Evolutionary conservation across 805 yeast species (phyloP).

Genomic region (Vanderwaltozyma yarrowii): DNA sequence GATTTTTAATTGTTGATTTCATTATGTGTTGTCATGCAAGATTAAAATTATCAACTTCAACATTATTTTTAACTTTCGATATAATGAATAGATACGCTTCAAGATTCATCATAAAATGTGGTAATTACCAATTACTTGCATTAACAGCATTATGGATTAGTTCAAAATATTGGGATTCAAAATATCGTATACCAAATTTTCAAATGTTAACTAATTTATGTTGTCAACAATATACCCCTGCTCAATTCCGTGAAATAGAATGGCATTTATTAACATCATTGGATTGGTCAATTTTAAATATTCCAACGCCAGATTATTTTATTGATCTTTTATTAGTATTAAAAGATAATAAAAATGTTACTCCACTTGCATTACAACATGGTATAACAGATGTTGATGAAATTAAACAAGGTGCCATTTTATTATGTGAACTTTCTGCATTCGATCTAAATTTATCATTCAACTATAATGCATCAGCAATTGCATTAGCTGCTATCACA

Average conservation of each 20-base stretch:
- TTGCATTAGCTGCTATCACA: slow-evolving; percentile 43
- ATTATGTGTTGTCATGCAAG: slow-evolving; percentile 62
- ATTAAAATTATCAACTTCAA: slow-evolving; percentile 52
- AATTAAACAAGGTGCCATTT: slow-evolving; percentile 46
- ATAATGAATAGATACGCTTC: slow-evolving; percentile 83
- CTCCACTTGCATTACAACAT: slow-evolving; percentile 9
- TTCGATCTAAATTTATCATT: slow-evolving; percentile 51
- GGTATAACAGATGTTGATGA: slow-evolving; percentile 28
- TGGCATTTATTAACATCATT: slow-evolving; percentile 52
- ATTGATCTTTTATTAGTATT: slow-evolving; percentile 42
- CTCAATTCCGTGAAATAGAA: slow-evolving; percentile 57
- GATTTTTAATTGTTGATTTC: slow-evolving; percentile 74
- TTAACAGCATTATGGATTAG: slow-evolving; percentile 87
- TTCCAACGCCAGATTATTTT: slow-evolving; percentile 54
- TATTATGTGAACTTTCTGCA: slow-evolving; percentile 56
- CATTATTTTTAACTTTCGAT: slow-evolving; percentile 55
- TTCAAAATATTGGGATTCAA: slow-evolving; percentile 61
- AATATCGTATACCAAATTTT: slow-evolving; percentile 50
- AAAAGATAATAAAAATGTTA: slow-evolving; percentile 7
- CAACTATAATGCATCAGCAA: slow-evolving; percentile 35
- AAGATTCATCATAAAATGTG: slow-evolving; percentile 64
- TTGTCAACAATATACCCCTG: slow-evolving; percentile 46
- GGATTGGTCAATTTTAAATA: slow-evolving; percentile 48
- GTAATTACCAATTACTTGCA: slow-evolving; percentile 79
- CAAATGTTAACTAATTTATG: slow-evolving; percentile 45